A percentile compares a stretch with the other conserved stretches of the same genome.
phyloP scores from a whole-genome alignment of 2,329 filamentous ascomycete genomes.

The Trichoderma sp. region DNA sequence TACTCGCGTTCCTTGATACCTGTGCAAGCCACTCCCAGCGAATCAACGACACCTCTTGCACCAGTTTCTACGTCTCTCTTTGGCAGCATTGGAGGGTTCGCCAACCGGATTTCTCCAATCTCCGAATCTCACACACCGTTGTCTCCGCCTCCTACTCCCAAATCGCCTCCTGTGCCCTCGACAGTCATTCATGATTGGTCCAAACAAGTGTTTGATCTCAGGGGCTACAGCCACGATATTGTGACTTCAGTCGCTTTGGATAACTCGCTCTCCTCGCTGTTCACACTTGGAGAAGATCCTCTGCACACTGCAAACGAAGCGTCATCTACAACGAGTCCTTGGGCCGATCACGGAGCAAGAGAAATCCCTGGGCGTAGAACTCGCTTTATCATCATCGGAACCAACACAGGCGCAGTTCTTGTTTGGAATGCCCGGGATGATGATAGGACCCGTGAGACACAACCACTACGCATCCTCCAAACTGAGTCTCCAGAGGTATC shows the following conservation, averaged over 20 bases:
- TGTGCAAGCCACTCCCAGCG: conserved; percentile 22
- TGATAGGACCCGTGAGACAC: conserved; percentile 47
- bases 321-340: conserved; percentile 50
- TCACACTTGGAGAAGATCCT: conserved; percentile 78
- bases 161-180: conserved; percentile 24
- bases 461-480: conserved; percentile 77
- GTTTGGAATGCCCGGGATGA: conserved; percentile 82
- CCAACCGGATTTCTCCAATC: conserved; percentile 11
- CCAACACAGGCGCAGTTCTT: conserved; percentile 71
- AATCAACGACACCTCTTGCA: conserved; percentile 13
- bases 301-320: conserved; percentile 47
- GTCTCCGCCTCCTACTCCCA: conserved; percentile 29
- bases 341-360: conserved; percentile 39
- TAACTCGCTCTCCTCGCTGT: conserved; percentile 67
- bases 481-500: conserved; percentile 90
- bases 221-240: conserved; percentile 57
- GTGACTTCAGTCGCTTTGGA: conserved; percentile 75
- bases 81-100: conserved; percentile 25
- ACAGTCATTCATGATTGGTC: conserved; percentile 36
- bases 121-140: conserved; percentile 28
- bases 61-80: conserved; percentile 33
- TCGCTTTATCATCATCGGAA: conserved; percentile 79
- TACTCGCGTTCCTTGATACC: conserved; percentile 41
- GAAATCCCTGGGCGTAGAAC: conserved; percentile 85
- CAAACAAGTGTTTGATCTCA: conserved; percentile 46